Percentiles rank a stretch among this genome's conserved stretches.
phyloP scores from a whole-genome alignment of 768 basidiomycete species.

The Tulasnella sp. region DNA sequence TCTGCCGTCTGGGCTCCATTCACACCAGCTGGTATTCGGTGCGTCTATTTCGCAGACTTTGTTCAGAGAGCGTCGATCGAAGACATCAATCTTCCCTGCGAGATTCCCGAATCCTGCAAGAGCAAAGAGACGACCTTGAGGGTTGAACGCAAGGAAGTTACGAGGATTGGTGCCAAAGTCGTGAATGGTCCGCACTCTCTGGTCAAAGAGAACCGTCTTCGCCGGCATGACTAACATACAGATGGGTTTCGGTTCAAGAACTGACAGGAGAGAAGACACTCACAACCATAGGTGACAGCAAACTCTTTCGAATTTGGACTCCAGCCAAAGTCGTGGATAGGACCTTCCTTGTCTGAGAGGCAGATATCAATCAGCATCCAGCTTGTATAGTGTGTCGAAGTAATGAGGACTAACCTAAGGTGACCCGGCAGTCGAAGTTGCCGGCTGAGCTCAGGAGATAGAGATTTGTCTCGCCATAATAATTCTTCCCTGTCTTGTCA shows the following conservation, averaged over 20 bases:
- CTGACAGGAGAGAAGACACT: constrained; percentile 27
- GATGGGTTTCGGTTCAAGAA: neutral
- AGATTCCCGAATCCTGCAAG: constrained; percentile 96
- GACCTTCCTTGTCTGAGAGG: constrained; percentile 92
- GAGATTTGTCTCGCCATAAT: constrained; percentile 94
- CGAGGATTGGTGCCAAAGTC: constrained; percentile 84
- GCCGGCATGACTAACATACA: constrained; percentile 75
- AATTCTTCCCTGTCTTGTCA: constrained; percentile 92
- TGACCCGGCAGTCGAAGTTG: constrained; percentile 83
- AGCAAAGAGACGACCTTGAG: constrained; percentile 76
- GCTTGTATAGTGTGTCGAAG: too few relatives aligned
- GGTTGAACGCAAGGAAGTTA: constrained; percentile 92
- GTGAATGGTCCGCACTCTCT: constrained; percentile 73
- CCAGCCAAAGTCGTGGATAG: constrained; percentile 95
- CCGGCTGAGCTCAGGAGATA: constrained; percentile 88
- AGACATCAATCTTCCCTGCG: constrained; percentile 85
- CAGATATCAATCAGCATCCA: too few relatives aligned
- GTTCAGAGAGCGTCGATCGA: constrained; percentile 74
- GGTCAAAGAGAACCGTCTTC: constrained; percentile 83
- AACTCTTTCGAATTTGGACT: constrained; percentile 96
- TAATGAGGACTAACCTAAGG: constrained; percentile 27
- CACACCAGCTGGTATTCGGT: constrained; percentile 86
- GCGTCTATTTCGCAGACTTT: constrained; percentile 77
- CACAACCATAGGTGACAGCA: constrained; percentile 91
- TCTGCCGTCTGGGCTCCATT: constrained; percentile 90